Evolutionary conservation across 495 filamentous ascomycete species (phyloP).

Genomic region (Parathielavia appendiculata): DNA sequence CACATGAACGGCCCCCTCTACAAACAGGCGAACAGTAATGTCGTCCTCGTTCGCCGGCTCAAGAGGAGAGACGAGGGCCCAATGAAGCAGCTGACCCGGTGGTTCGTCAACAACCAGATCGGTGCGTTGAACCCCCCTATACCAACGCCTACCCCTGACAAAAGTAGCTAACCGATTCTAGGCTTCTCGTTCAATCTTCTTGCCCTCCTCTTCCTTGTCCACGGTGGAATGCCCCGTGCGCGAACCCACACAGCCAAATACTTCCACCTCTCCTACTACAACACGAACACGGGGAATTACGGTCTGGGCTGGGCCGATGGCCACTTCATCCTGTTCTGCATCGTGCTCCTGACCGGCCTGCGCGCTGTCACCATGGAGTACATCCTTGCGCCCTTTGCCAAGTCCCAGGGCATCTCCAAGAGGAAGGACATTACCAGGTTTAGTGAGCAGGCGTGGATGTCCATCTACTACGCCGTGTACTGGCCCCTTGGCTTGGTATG

Average conservation of each 20-base stretch:
- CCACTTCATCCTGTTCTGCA: constrained; percentile 71
- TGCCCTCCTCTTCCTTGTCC: constrained; percentile 68
- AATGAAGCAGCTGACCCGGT: constrained; percentile 39
- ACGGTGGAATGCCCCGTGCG: constrained; percentile 68
- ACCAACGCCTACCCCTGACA: background rate
- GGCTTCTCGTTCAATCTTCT: constrained; percentile 49
- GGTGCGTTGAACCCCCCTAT: constrained; percentile 35
- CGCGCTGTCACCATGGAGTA: constrained; percentile 85
- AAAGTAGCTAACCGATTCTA: constrained; percentile 12
- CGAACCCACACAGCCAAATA: constrained; percentile 76
- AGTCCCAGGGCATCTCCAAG: constrained; percentile 60
- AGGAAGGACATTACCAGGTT: constrained; percentile 72
- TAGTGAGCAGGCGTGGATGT: constrained; percentile 88
- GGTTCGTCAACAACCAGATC: constrained; percentile 52
- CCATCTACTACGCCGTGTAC: constrained; percentile 71
- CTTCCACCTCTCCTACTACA: constrained; percentile 79
- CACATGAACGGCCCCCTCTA: constrained; percentile 47
- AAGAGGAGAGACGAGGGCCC: constrained; percentile 45
- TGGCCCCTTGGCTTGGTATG: constrained; percentile 83
- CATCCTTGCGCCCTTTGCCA: constrained; percentile 70
- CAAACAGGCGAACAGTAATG: constrained; percentile 42
- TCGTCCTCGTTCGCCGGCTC: constrained; percentile 42
- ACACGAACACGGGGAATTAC: constrained; percentile 60
- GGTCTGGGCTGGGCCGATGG: constrained; percentile 72
- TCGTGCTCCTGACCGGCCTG: constrained; percentile 78